These are phyloP conservation scores for Hypoxylon sp. DNA, from an alignment of 2,329 filamentous ascomycete genomes.

Conservation along the genomic window DNA sequence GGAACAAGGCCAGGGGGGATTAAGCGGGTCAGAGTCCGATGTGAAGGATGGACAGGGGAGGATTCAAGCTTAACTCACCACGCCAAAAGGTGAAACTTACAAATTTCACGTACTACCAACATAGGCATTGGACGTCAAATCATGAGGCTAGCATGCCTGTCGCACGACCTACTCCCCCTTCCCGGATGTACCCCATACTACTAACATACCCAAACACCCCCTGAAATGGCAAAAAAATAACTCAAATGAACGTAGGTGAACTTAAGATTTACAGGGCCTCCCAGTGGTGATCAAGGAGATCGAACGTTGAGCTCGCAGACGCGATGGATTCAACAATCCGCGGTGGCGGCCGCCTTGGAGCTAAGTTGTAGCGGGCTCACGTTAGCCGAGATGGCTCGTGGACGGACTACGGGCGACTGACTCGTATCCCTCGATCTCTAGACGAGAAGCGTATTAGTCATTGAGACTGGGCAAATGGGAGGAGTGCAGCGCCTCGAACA, in stretches of 20 bases:
- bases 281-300: background rate
- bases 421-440: slow-evolving; percentile 16
- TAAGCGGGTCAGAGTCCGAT: background rate
- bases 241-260: slow-evolving; percentile 3
- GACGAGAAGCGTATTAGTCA: slow-evolving; percentile 13
- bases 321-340: slow-evolving; percentile 15
- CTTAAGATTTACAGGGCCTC: background rate
- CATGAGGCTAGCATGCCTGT: background rate
- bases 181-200: background rate
- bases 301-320: background rate
- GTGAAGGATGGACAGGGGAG: slow-evolving; percentile 5
- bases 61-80: slow-evolving; percentile 4
- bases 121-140: background rate
- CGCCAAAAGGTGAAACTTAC: slow-evolving; percentile 8
- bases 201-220: background rate
- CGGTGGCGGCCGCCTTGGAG: slow-evolving; percentile 21
- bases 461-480: slow-evolving; percentile 2
- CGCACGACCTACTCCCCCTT: slow-evolving; percentile 6
- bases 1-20: slow-evolving; percentile 11
- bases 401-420: slow-evolving; percentile 18
- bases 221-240: slow-evolving; percentile 2
- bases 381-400: slow-evolving; percentile 21
- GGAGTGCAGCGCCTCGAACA: background rate
- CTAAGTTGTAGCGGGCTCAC: slow-evolving; percentile 21
- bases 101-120: slow-evolving; percentile 13